Conservation (phyloP, 1,284 basidiomycete species). For the Naganishia sp. region DNA sequence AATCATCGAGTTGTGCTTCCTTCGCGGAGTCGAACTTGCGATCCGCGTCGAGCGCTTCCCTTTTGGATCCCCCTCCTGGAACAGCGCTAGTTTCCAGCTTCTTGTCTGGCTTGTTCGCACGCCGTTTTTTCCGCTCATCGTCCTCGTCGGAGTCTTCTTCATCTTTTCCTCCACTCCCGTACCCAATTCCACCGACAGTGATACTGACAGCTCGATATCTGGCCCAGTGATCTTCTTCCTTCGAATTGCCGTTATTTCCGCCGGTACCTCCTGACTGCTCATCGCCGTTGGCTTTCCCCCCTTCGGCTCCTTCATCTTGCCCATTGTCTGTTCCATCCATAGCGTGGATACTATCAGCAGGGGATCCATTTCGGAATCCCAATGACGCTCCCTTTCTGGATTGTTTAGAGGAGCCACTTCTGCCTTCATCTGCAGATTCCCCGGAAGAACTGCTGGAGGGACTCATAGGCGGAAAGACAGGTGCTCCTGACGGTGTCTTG, state of each 20-base stretch:
- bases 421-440: conserved; percentile 23
- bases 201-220: conserved; percentile 30
- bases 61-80: neutral
- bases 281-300: conserved; percentile 22
- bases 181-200: conserved; percentile 33
- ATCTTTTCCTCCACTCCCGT: conserved; percentile 25
- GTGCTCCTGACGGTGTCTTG: conserved; percentile 5
- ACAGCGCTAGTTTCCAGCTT: conserved; percentile 18
- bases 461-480: conserved; percentile 34
- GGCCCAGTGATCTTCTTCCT: conserved; percentile 14
- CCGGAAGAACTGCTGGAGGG: conserved; percentile 30
- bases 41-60: neutral
- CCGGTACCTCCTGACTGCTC: conserved; percentile 7
- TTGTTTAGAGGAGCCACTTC: conserved; percentile 7
- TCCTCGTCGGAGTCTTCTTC: conserved; percentile 31
- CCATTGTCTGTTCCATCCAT: conserved; percentile 9
- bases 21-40: neutral
- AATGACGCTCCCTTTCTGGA: neutral
- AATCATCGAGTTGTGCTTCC: conserved; percentile 4
- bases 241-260: neutral
- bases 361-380: conserved; percentile 14
- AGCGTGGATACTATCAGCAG: neutral
- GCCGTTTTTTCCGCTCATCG: conserved; percentile 27
- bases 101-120: conserved; percentile 22
- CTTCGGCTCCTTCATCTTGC: conserved; percentile 9